Base-by-base conservation (phyloP, 1,284 basidiomycete genomes). In the Thelephora terrestris region DNA sequence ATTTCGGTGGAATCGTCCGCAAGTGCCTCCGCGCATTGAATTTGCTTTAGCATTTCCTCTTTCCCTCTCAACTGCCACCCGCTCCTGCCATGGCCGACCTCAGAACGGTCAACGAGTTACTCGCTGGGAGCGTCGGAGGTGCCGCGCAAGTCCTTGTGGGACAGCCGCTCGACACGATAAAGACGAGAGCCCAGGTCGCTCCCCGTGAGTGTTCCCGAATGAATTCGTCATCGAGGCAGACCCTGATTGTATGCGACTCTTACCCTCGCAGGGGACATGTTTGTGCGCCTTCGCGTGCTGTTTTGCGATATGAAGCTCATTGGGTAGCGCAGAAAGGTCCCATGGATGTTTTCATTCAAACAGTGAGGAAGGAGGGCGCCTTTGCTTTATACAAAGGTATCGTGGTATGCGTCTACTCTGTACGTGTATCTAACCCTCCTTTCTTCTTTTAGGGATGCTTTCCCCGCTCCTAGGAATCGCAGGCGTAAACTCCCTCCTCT, bases 391-490 rank as follows among this genome's bases (percentile, higher is more conserved):
- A 95, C 71, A 96, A 97, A 73, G 92, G 92, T 82, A 44, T 38
- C 61, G 50, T 39, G 18, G 4, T 34, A 7, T 6, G 7, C 6
- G 17, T 24, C 35, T 34, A 24, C 42, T 39, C 24, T 24, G 18
- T 46, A 32, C 21, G 25, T 34, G 32, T 29, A 32, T 17, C 34
- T 43, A 20, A 32, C 37, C 7, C 12, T 10, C 25, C 32, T 38
- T 34, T 36, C 29, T 23, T 40, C 23, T 25, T 12, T 7, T 57
- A 89, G 90, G 91, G 37, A 94, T 93, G 91, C 75, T 85, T 0
- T 91, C 88, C 43, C 95, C 95, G 0, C 71, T 99, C 7, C 52
- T 96, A 40, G 95, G 95, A n/a, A 88, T 99, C 25, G 91, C 94
- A 1, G 93, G 90, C 5, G 94, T 98, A 58, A 98, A 98, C 67